These are phyloP conservation scores for Malassezia caprae DNA, from an alignment of 1,284 basidiomycete species.

Conservation along the genomic window DNA sequence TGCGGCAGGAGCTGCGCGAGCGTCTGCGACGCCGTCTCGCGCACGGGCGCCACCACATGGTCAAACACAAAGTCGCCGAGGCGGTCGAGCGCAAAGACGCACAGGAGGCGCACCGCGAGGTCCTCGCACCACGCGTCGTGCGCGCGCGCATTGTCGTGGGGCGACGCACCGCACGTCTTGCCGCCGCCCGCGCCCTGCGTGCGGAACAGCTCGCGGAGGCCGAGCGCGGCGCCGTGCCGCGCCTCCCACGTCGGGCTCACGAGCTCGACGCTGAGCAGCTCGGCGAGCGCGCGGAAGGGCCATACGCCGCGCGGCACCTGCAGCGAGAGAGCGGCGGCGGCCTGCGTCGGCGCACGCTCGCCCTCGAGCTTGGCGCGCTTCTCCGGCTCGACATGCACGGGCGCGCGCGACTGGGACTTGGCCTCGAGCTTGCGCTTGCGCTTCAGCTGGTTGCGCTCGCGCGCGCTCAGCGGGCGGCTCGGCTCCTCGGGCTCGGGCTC, in stretches of 20 bases:
- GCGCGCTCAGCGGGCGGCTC: constrained; percentile 52
- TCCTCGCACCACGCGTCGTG: constrained; percentile 84
- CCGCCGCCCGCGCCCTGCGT: constrained; percentile 72
- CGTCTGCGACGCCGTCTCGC: constrained; percentile 91
- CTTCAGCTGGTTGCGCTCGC: constrained; percentile 80
- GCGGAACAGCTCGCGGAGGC: constrained; percentile 77
- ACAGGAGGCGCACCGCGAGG: constrained; percentile 73
- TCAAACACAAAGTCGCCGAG: constrained; percentile 97
- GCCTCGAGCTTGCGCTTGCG: constrained; percentile 81
- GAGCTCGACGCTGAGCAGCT: constrained; percentile 71
- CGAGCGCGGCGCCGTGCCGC: constrained; percentile 86
- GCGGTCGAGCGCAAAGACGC: constrained; percentile 85
- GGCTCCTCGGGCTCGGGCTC: constrained; percentile 16
- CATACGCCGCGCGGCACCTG: constrained; percentile 58
- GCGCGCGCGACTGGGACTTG: constrained; percentile 49
- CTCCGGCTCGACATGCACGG: constrained; percentile 4
- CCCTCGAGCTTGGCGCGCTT: constrained; percentile 14
- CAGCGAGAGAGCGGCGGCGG: constrained; percentile 27
- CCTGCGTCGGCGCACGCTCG: neutral
- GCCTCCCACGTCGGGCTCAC: constrained; percentile 82
- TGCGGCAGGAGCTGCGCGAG: constrained; percentile 77
- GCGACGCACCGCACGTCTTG: constrained; percentile 49
- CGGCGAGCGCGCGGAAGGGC: constrained; percentile 78
- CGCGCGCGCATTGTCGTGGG: constrained; percentile 21
- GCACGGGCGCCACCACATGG: constrained; percentile 90